Evolutionary conservation across 2,329 filamentous ascomycete species (phyloP).

Genomic region (Phaeosphaeriaceae sp.): DNA sequence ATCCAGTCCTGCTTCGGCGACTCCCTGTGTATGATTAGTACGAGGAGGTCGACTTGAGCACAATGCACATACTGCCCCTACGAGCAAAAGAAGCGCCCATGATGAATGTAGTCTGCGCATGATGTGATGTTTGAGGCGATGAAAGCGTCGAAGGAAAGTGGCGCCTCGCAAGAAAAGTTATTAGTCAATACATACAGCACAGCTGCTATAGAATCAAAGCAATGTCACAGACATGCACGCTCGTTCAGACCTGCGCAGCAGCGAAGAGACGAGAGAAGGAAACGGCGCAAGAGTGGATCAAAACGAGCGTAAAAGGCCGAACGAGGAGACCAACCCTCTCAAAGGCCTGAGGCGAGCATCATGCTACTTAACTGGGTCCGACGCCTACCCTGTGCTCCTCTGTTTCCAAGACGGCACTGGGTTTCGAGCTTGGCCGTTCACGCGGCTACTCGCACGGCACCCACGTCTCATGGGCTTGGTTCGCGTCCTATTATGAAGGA

Average conservation of each 20-base stretch:
- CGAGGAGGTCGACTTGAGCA: background rate
- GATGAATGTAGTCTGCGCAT: slow-evolving; percentile 41
- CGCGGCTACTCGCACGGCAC: slow-evolving; percentile 36
- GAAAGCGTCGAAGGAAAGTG: background rate
- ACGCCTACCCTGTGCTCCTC: slow-evolving; percentile 26
- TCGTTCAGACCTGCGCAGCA: slow-evolving; percentile 47
- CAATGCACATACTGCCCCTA: slow-evolving; percentile 35
- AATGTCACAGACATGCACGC: slow-evolving; percentile 43
- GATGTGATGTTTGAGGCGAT: slow-evolving; percentile 3
- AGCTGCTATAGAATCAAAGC: slow-evolving; percentile 39
- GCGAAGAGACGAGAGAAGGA: slow-evolving; percentile 33
- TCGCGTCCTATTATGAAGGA: slow-evolving; percentile 25
- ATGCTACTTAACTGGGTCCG: slow-evolving; percentile 34
- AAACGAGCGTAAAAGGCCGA: slow-evolving; percentile 38
- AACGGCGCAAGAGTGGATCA: slow-evolving; percentile 24
- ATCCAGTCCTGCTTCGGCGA: slow-evolving; percentile 34
- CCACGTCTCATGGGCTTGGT: slow-evolving; percentile 31
- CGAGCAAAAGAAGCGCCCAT: slow-evolving; percentile 36
- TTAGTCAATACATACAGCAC: slow-evolving; percentile 47
- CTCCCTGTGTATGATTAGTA: slow-evolving; percentile 32
- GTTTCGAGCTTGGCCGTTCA: slow-evolving; percentile 30
- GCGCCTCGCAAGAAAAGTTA: slow-evolving; percentile 17
- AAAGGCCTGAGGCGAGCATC: slow-evolving; percentile 33
- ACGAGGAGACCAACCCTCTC: slow-evolving; percentile 41
- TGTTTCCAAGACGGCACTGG: slow-evolving; percentile 39